A percentile compares a stretch with the other conserved stretches of the same genome.
Evolutionary conservation across 2,329 filamentous ascomycete species (phyloP).

Genomic region (Aureobasidium uvarum): DNA sequence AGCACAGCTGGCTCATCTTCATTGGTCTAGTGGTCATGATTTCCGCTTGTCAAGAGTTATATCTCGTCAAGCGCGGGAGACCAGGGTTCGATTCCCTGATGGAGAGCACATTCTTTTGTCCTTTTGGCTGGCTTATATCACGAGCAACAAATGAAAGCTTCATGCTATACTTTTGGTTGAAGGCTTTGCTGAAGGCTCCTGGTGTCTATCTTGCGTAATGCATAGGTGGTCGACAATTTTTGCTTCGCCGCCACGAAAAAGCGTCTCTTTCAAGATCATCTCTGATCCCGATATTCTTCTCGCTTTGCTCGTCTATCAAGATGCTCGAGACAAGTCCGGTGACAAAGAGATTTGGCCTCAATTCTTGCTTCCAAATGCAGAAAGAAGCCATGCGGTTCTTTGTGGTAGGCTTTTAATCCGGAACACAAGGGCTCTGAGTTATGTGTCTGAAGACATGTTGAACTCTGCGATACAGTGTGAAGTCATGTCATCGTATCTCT

Average conservation of each 20-base stretch:
- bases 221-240: too few relatives aligned
- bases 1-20: conserved; percentile 24
- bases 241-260: too few relatives aligned
- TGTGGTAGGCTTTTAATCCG: neutral
- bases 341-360: neutral
- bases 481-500: too few relatives aligned
- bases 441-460: neutral
- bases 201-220: neutral
- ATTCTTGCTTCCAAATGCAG: neutral
- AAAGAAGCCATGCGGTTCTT: neutral
- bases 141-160: neutral
- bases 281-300: neutral
- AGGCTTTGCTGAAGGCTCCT: neutral
- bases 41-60: conserved; percentile 25
- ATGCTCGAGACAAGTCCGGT: neutral
- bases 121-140: neutral
- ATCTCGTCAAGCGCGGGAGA: conserved; percentile 33
- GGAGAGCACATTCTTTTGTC: conserved; percentile 14
- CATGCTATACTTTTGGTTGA: neutral
- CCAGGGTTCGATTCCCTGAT: conserved; percentile 38
- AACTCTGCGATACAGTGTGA: neutral
- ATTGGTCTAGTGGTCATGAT: conserved; percentile 27
- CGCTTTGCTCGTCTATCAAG: neutral
- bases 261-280: too few relatives aligned
- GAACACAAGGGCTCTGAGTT: neutral